A percentile compares a stretch with the other conserved stretches of the same genome.
phyloP scores from a whole-genome alignment of 2,329 filamentous ascomycete genomes.

The Apiospora malaysiana region DNA sequence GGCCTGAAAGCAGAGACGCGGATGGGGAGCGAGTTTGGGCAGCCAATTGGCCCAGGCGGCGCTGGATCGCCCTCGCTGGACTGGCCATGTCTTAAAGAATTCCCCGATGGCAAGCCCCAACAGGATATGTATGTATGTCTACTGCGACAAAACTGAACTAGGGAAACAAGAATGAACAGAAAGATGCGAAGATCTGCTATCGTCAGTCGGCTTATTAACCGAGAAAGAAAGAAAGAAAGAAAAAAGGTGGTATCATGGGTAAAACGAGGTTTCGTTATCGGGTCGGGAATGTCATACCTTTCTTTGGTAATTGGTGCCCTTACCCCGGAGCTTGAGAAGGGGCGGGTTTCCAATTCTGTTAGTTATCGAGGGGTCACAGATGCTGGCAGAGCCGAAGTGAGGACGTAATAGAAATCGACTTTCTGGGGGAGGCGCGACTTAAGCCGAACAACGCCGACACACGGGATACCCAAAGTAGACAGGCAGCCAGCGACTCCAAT shows the following conservation, averaged over 20 bases:
- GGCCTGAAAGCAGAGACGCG: conserved; percentile 28
- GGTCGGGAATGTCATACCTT: background rate
- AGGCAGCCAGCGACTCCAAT: background rate
- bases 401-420: conserved; percentile 10
- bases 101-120: conserved; percentile 34
- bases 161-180: conserved; percentile 22
- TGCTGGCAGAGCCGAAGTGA: background rate
- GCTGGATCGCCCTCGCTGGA: conserved; percentile 34
- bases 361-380: conserved; percentile 14
- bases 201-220: background rate
- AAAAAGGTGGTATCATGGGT: conserved; percentile 8
- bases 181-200: conserved; percentile 4
- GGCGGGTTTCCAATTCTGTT: background rate
- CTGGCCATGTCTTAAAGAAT: conserved; percentile 33
- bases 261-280: background rate
- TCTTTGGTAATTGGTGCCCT: background rate
- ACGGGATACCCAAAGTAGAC: background rate
- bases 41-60: conserved; percentile 38
- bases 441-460: conserved; percentile 11
- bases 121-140: conserved; percentile 27
- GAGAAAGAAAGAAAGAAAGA: background rate
- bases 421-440: background rate
- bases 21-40: conserved; percentile 34
- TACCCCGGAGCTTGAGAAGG: conserved; percentile 2
- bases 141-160: background rate